These are phyloP conservation scores for Mortierella antarctica DNA, from an alignment of 192 early-diverging fungal species.

Conservation along the genomic window DNA sequence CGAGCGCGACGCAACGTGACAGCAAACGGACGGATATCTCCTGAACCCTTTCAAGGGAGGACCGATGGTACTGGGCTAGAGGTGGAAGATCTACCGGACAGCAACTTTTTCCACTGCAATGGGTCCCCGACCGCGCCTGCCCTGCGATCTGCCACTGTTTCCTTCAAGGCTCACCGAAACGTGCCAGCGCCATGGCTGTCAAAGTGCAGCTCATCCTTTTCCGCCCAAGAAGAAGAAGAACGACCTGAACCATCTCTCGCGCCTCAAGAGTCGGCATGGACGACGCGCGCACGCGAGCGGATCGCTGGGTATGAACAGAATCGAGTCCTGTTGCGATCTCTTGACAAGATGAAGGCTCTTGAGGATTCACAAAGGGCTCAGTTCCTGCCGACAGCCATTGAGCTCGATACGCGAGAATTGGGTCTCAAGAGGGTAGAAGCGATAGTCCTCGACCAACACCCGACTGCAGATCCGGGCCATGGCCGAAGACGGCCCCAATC, in stretches of 20 bases:
- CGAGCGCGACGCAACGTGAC: neutral
- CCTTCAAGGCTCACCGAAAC: slow-evolving; percentile 40
- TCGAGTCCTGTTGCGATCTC: slow-evolving; percentile 2
- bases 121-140: neutral
- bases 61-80: no score
- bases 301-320: slow-evolving; percentile 30
- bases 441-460: neutral
- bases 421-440: slow-evolving; percentile 16
- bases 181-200: slow-evolving; percentile 14
- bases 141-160: slow-evolving; percentile 20
- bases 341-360: neutral
- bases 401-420: slow-evolving; percentile 14
- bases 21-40: no score
- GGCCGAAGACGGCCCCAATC: neutral
- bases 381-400: slow-evolving; percentile 14
- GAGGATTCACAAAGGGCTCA: neutral
- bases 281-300: slow-evolving; percentile 3
- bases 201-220: neutral
- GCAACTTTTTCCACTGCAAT: slow-evolving; percentile 36
- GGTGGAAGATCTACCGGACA: slow-evolving; percentile 1
- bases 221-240: neutral
- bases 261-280: neutral
- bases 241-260: neutral
- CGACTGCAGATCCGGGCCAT: neutral
- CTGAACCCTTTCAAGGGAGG: no score